A percentile compares a stretch with the other conserved stretches of the same genome.
Conservation (phyloP, 768 basidiomycete genomes). For the Termitomyces sp. region DNA sequence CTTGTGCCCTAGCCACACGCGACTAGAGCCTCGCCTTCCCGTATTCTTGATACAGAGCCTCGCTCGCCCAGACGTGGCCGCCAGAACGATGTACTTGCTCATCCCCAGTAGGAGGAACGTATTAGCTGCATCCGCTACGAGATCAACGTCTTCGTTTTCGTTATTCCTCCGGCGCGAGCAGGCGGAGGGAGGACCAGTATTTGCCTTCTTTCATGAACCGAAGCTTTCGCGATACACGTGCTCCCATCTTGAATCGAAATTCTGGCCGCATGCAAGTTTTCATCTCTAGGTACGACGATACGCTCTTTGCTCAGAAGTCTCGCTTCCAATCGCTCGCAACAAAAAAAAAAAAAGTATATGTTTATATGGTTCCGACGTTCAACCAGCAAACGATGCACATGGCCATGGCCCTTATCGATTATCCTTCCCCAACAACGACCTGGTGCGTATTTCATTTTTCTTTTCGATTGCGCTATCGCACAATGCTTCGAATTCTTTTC, state of each 20-base stretch:
- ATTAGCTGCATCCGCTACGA: neutral
- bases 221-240: neutral
- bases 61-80: neutral
- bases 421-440: no score
- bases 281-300: neutral
- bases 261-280: neutral
- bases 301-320: no score
- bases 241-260: neutral
- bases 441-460: no score
- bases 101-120: neutral
- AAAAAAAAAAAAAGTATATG: no score
- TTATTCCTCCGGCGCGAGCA: neutral
- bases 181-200: neutral
- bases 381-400: no score
- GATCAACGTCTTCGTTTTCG: neutral
- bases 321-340: no score
- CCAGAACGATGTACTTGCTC: neutral
- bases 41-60: neutral
- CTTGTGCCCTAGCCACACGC: neutral
- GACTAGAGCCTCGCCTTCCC: neutral
- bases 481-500: neutral
- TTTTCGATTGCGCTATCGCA: neutral
- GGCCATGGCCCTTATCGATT: no score
- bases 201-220: neutral
- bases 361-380: no score